Percentiles rank a stretch among this genome's conserved stretches.
phyloP scores from a whole-genome alignment of 2,329 filamentous ascomycete species.

The Cytospora chrysosperma region DNA sequence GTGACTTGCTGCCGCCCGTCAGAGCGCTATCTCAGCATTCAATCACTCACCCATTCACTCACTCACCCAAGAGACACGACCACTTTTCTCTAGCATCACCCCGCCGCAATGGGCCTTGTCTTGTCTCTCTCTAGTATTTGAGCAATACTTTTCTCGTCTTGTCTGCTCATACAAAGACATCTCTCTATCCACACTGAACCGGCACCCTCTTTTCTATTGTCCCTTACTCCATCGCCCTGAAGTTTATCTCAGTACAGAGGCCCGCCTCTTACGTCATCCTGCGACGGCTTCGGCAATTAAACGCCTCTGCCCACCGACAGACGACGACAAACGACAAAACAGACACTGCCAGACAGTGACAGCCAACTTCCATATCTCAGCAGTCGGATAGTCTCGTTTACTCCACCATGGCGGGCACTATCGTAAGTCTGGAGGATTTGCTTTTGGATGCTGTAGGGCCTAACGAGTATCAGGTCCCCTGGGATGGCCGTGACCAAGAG shows the following conservation, averaged over 20 bases:
- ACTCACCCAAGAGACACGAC: not conserved
- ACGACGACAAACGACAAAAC: no score
- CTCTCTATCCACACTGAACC: not conserved
- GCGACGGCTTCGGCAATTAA: not conserved
- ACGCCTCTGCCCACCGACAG: not conserved
- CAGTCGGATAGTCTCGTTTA: not conserved
- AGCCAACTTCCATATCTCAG: not conserved
- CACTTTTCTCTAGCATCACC: not conserved
- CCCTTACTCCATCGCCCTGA: not conserved
- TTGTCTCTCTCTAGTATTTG: not conserved
- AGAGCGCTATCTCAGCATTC: not conserved
- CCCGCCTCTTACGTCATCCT: not conserved
- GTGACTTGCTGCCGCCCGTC: not conserved
- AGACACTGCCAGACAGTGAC: not conserved
- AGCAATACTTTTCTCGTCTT: no score
- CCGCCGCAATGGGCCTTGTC: not conserved
- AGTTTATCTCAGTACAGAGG: not conserved
- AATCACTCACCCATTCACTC: not conserved
- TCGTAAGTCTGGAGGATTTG: conserved; percentile 5
- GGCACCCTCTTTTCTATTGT: not conserved
- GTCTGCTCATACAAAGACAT: not conserved
- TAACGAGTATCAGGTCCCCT: conserved; percentile 34
- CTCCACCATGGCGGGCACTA: conserved; percentile 5
- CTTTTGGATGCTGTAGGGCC: conserved; percentile 31
- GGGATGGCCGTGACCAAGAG: conserved; percentile 53